Conservation (phyloP, 352 stramenopile species). For the Globisporangium paroecandrum region DNA sequence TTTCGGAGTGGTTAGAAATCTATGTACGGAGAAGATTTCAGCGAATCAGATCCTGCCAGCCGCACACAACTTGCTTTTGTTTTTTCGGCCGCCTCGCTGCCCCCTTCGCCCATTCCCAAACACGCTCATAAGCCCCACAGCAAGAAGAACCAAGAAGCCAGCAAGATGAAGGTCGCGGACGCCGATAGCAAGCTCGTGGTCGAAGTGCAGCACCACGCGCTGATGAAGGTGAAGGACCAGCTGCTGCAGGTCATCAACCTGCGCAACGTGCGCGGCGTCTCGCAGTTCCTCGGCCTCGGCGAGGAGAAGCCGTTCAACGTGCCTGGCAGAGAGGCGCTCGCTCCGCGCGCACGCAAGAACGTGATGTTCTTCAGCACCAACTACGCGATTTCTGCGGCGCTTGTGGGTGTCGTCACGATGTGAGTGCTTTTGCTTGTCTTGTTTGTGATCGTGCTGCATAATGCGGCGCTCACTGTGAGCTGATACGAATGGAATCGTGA, state of each 20-base stretch:
- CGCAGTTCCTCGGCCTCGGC: constrained; percentile 78
- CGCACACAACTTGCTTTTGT: neutral
- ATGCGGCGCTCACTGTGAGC: neutral
- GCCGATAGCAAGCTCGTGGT: constrained; percentile 57
- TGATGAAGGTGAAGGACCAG: constrained; percentile 68
- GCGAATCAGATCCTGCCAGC: constrained; percentile 31
- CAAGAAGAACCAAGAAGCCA: constrained; percentile 6
- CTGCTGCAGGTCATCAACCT: constrained; percentile 63
- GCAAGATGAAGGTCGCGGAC: constrained; percentile 58
- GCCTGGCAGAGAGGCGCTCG: constrained; percentile 55
- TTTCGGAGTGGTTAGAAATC: constrained; percentile 20
- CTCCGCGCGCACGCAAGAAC: constrained; percentile 71
- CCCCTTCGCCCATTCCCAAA: constrained; percentile 13
- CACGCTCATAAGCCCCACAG: neutral
- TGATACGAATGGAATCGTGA: constrained; percentile 4
- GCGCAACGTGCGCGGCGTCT: constrained; percentile 74
- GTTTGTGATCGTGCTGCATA: neutral
- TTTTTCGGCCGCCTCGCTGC: neutral
- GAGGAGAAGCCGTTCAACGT: constrained; percentile 87
- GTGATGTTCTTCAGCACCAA: constrained; percentile 83
- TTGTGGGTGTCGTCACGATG: constrained; percentile 84
- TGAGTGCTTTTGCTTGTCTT: constrained; percentile 20
- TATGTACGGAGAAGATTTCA: constrained; percentile 30
- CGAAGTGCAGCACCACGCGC: constrained; percentile 54
- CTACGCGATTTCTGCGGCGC: constrained; percentile 71